These are phyloP conservation scores for Calonectria hawksworthii DNA, from an alignment of 2,329 filamentous ascomycete species.

Conservation along the genomic window DNA sequence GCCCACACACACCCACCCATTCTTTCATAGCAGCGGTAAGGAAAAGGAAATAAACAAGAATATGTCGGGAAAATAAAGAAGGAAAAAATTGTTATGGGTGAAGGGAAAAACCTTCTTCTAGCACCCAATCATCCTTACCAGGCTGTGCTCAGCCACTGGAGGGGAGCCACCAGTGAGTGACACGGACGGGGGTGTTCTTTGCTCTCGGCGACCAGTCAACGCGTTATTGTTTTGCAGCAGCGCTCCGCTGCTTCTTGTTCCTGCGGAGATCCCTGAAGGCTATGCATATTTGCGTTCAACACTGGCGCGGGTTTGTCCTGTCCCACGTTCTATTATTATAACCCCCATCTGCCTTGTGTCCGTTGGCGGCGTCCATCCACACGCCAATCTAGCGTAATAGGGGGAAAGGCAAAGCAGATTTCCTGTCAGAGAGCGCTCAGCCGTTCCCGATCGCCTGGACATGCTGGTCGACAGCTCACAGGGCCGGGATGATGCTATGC, in stretches of 20 bases:
- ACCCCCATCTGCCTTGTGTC: not conserved
- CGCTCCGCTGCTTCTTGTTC: not conserved
- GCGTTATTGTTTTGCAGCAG: not conserved
- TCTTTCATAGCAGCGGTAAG: not conserved
- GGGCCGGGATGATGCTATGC: not conserved
- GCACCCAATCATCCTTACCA: not conserved
- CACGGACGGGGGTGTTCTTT: not conserved
- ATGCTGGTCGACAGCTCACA: not conserved
- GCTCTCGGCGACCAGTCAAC: not conserved
- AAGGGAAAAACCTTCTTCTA: not conserved
- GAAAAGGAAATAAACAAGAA: not conserved
- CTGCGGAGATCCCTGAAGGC: constrained; percentile 9
- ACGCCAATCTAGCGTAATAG: constrained; percentile 4
- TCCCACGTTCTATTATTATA: constrained; percentile 21
- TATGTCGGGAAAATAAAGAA: not conserved
- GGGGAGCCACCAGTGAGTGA: not conserved
- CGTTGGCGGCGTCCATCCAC: constrained; percentile 2
- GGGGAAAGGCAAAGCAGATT: not conserved
- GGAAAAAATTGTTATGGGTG: not conserved
- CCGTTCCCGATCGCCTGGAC: not conserved
- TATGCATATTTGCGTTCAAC: not conserved
- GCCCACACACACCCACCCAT: not conserved
- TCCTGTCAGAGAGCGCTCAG: not conserved
- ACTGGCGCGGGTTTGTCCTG: not conserved
- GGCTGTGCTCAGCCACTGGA: constrained; percentile 24